phyloP scores from a whole-genome alignment of 179 eudicot species.

The Beta lomatogona region DNA sequence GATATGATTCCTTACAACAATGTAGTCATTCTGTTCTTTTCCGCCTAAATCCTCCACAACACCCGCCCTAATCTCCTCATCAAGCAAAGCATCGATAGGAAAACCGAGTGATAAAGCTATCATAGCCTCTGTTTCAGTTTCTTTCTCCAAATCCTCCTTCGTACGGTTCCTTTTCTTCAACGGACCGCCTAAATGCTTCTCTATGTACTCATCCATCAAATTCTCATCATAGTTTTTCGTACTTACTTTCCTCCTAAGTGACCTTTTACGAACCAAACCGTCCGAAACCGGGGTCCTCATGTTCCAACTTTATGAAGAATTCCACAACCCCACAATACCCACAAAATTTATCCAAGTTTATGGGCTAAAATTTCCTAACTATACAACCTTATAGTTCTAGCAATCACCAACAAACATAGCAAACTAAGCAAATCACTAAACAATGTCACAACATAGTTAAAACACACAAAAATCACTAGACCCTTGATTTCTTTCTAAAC shows the following conservation, averaged over 20 bases:
- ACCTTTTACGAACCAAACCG: constrained; percentile 49
- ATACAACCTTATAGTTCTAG: not conserved
- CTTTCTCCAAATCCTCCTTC: constrained; percentile 77
- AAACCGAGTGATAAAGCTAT: constrained; percentile 88
- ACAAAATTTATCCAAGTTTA: not conserved
- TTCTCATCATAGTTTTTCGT: constrained; percentile 70
- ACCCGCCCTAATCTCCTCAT: constrained; percentile 83
- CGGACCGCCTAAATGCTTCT: constrained; percentile 63
- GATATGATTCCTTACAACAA: constrained; percentile 93
- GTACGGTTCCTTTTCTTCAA: constrained; percentile 67
- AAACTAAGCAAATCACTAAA: not conserved
- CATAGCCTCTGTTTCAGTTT: constrained; percentile 91
- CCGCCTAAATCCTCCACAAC: constrained; percentile 78
- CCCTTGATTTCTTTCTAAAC: not conserved
- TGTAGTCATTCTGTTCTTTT: constrained; percentile 89
- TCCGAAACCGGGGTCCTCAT: constrained; percentile 54
- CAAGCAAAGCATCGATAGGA: constrained; percentile 82
- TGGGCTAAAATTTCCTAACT: constrained; percentile 16
- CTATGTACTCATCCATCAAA: constrained; percentile 84
- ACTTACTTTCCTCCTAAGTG: constrained; percentile 61
- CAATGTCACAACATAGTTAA: not conserved
- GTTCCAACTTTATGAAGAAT: constrained; percentile 3
- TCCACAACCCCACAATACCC: constrained; percentile 20
- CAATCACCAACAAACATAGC: constrained; percentile 8
- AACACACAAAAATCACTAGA: not conserved